Percentiles rank a stretch among this genome's conserved stretches.
Evolutionary conservation across 2,329 filamentous ascomycete genomes (phyloP).

Genomic region (Aspergillus novoparasiticus): DNA sequence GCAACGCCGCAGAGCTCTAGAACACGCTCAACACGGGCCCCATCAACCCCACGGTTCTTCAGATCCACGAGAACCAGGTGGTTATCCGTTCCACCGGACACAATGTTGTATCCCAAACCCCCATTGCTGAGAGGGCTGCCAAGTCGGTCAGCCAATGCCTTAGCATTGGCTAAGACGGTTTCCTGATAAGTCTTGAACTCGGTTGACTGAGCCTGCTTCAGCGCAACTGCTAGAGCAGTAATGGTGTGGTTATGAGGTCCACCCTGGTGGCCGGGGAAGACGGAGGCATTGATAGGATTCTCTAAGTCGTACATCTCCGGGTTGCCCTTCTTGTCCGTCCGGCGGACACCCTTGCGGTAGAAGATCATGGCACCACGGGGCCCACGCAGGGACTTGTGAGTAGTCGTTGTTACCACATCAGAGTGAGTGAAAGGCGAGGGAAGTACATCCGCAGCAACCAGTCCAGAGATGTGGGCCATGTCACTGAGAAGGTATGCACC

Average conservation of each 20-base stretch:
- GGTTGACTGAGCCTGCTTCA: conserved; percentile 86
- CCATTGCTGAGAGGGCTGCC: conserved; percentile 71
- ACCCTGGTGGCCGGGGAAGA: conserved; percentile 98
- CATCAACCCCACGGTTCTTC: conserved; percentile 82
- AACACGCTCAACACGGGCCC: conserved; percentile 87
- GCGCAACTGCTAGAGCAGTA: conserved; percentile 89
- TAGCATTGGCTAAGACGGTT: conserved; percentile 89
- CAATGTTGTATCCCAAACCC: conserved; percentile 85
- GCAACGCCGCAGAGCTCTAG: conserved; percentile 92
- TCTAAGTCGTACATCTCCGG: conserved; percentile 91
- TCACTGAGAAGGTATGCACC: conserved; percentile 95
- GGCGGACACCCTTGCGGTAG: conserved; percentile 95
- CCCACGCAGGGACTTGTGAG: conserved; percentile 97
- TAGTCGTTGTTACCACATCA: conserved; percentile 97
- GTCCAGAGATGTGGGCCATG: conserved; percentile 98
- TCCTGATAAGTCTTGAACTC: conserved; percentile 96
- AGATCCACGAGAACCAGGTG: conserved; percentile 97
- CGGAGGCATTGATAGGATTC: conserved; percentile 95
- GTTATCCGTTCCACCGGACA: conserved; percentile 93
- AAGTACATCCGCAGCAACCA: conserved; percentile 90
- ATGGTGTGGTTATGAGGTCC: conserved; percentile 99
- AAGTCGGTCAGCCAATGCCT: conserved; percentile 75
- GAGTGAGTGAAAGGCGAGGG: conserved; percentile 90
- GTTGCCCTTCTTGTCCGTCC: conserved; percentile 89
- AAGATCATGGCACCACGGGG: conserved; percentile 99